Conservation (phyloP, 768 basidiomycete genomes). For the Rhodosporidiobolus odoratus region DNA sequence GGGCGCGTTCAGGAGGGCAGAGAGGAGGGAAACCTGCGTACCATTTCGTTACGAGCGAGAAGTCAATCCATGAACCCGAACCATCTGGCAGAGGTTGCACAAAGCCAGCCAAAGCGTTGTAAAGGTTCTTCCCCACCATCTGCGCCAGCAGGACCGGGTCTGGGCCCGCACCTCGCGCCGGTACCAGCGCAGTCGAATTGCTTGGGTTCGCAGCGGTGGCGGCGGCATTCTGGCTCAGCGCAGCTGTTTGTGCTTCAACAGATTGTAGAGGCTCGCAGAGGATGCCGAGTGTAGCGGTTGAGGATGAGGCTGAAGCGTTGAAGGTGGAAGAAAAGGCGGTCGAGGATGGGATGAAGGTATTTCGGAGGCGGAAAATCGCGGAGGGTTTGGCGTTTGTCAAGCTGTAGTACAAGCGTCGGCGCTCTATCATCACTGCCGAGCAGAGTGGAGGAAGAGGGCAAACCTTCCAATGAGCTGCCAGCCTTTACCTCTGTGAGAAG, state of each 20-base stretch:
- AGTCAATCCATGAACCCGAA: slow-evolving; percentile 15
- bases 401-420: slow-evolving; percentile 49
- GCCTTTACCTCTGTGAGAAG: slow-evolving; percentile 65
- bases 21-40: slow-evolving; percentile 2
- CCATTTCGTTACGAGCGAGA: slow-evolving; percentile 23
- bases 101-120: slow-evolving; percentile 23
- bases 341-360: slow-evolving; percentile 49
- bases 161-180: neutral
- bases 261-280: slow-evolving; percentile 67
- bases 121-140: slow-evolving; percentile 31
- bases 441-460: slow-evolving; percentile 1
- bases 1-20: no score
- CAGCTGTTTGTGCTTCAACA: slow-evolving; percentile 59
- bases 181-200: slow-evolving; percentile 2
- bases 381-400: slow-evolving; percentile 48
- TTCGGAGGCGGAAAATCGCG: slow-evolving; percentile 38
- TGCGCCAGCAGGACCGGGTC: slow-evolving; percentile 25
- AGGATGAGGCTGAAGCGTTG: slow-evolving; percentile 42
- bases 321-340: slow-evolving; percentile 44
- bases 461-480: slow-evolving; percentile 81
- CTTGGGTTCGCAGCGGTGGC: neutral
- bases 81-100: slow-evolving; percentile 24
- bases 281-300: slow-evolving; percentile 68
- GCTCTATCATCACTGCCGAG: neutral
- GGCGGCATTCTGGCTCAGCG: neutral